phyloP scores from a whole-genome alignment of 352 stramenopile species.

The Pythium folliculosum region DNA sequence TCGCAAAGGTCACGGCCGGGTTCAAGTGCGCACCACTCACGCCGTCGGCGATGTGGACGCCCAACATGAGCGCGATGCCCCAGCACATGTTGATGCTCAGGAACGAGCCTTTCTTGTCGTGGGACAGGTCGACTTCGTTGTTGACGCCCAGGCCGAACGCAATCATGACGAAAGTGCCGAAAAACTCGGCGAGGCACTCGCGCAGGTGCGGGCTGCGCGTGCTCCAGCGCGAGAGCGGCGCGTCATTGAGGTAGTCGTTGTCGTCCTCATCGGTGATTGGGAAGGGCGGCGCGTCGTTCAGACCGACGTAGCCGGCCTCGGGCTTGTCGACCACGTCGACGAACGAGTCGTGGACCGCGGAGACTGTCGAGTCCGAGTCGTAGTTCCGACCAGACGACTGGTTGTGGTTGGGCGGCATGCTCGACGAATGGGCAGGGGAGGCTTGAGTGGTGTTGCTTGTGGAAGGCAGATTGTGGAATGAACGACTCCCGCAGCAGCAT shows the following conservation, averaged over 20 bases:
- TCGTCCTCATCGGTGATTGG: no score
- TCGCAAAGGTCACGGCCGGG: conserved; percentile 57
- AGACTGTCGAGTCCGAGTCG: conserved; percentile 18
- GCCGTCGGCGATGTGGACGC: conserved; percentile 56
- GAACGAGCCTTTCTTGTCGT: conserved; percentile 59
- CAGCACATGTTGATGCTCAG: conserved; percentile 73
- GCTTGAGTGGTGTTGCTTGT: no score
- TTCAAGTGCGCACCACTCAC: conserved; percentile 70
- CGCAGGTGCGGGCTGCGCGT: conserved; percentile 36
- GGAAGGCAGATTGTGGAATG: not conserved
- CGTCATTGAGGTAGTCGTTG: not conserved
- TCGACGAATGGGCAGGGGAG: no score
- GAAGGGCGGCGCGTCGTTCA: no score
- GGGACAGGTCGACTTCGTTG: conserved; percentile 51
- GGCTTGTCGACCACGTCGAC: conserved; percentile 8
- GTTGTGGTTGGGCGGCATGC: conserved; percentile 2
- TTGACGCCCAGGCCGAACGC: conserved; percentile 66
- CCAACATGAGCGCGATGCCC: conserved; percentile 74
- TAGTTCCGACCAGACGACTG: not conserved
- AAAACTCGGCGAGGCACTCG: no score
- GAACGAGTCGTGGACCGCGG: not conserved
- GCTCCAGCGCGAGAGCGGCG: conserved; percentile 21
- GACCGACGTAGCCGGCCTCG: conserved; percentile 1
- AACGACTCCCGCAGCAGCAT: not conserved
- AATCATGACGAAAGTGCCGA: conserved; percentile 61